phyloP scores from a whole-genome alignment of 495 filamentous ascomycete genomes.

The Aspergillus hancockii region DNA sequence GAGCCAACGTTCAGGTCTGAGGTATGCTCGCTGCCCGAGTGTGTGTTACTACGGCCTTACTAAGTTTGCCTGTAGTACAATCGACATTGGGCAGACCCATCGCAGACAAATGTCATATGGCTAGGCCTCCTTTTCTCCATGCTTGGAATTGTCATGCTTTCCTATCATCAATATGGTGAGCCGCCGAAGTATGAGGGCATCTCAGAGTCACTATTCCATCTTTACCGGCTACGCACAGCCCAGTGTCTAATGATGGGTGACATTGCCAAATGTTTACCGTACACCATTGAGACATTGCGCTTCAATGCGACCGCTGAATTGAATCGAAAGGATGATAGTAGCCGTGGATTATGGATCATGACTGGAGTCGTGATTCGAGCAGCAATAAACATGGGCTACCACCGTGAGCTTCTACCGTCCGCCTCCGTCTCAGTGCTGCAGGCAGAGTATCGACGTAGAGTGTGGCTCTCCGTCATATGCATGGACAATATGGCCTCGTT shows the following conservation, averaged over 20 bases:
- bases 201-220: slow-evolving; percentile 12
- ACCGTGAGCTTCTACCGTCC: slow-evolving; percentile 50
- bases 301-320: slow-evolving; percentile 41
- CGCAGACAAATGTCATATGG: slow-evolving; percentile 21
- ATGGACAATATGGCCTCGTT: slow-evolving; percentile 50
- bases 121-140: slow-evolving; percentile 29
- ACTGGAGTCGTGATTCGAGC: slow-evolving; percentile 36
- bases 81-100: slow-evolving; percentile 25
- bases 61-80: slow-evolving; percentile 18
- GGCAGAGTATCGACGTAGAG: slow-evolving; percentile 56
- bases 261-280: slow-evolving; percentile 41
- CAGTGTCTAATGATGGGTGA: slow-evolving; percentile 43
- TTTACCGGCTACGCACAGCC: slow-evolving; percentile 33
- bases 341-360: slow-evolving; percentile 43
- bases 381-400: slow-evolving; percentile 49
- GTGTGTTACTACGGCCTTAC: neutral
- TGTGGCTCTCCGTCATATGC: slow-evolving; percentile 53
- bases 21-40: neutral
- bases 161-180: slow-evolving; percentile 8
- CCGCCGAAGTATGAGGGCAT: slow-evolving; percentile 11
- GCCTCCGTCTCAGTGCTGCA: slow-evolving; percentile 49
- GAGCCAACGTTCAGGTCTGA: slow-evolving; percentile 18
- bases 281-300: slow-evolving; percentile 45
- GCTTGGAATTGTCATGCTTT: slow-evolving; percentile 21
- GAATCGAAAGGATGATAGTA: slow-evolving; percentile 34